A percentile compares a stretch with the other conserved stretches of the same genome.
Evolutionary conservation across 257 asterid genomes (phyloP).

Genomic region (Capsicum baccatum): DNA sequence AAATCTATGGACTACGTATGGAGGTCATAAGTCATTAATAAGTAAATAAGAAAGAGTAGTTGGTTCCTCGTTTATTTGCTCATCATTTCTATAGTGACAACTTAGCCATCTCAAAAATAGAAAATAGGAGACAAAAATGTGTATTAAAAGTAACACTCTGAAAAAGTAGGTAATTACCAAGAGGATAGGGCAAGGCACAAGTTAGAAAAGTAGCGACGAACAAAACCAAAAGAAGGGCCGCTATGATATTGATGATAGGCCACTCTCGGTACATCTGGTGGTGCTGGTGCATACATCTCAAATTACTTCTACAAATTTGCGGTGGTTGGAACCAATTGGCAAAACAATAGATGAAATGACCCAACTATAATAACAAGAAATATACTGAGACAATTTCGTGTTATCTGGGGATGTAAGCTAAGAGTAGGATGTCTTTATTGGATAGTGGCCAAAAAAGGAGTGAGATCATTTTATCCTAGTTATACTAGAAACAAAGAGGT

Average conservation of each 20-base stretch:
- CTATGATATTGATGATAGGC: not conserved
- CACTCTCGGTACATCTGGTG: not conserved
- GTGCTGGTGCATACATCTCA: not conserved
- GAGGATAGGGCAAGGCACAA: conserved; percentile 48
- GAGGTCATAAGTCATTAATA: too few relatives aligned
- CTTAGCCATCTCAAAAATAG: too few relatives aligned
- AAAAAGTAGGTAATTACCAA: conserved; percentile 34
- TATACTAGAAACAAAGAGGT: not conserved
- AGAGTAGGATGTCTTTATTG: not conserved
- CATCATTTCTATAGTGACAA: too few relatives aligned
- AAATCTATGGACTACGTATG: too few relatives aligned
- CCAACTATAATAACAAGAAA: not conserved
- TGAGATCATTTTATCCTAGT: not conserved
- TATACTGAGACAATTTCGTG: too few relatives aligned
- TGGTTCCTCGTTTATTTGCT: too few relatives aligned
- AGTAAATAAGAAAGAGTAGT: too few relatives aligned
- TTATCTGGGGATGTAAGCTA: not conserved
- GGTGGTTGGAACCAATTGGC: too few relatives aligned
- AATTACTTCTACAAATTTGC: not conserved
- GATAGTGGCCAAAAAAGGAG: not conserved
- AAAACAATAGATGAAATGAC: not conserved
- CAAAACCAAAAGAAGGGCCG: not conserved
- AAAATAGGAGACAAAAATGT: too few relatives aligned
- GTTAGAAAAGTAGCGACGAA: conserved; percentile 40
- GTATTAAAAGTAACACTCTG: too few relatives aligned